phyloP scores from a whole-genome alignment of 257 asterid genomes.

The Osmanthus fragrans region DNA sequence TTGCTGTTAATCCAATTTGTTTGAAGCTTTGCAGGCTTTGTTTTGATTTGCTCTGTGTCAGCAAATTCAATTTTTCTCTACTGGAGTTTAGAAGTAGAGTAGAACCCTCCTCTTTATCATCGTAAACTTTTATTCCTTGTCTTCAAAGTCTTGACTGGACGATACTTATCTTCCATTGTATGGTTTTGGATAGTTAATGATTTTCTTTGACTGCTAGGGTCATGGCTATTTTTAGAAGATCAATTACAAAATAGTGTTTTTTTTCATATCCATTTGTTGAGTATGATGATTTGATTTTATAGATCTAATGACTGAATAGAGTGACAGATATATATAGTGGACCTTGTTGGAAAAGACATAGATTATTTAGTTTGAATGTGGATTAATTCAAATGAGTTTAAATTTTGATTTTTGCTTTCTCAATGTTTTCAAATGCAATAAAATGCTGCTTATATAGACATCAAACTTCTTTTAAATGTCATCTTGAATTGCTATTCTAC shows the following conservation, averaged over 20 bases:
- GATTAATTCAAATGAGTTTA: no score
- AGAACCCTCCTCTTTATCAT: slow-evolving; percentile 33
- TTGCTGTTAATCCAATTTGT: slow-evolving; percentile 20
- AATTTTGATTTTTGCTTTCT: no score
- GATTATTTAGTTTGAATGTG: no score
- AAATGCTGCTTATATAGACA: no score
- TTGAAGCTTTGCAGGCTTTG: slow-evolving; percentile 21
- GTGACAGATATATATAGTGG: no score
- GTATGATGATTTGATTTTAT: neutral
- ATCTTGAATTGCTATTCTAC: no score
- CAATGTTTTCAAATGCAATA: no score
- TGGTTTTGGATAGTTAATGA: neutral
- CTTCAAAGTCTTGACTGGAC: slow-evolving; percentile 31
- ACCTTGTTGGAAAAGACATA: no score
- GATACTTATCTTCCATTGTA: slow-evolving; percentile 8
- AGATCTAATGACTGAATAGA: no score
- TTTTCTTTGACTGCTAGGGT: neutral
- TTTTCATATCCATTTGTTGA: neutral
- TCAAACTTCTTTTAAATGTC: no score
- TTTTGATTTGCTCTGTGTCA: slow-evolving; percentile 31
- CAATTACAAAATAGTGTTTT: neutral
- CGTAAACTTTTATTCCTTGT: slow-evolving; percentile 27
- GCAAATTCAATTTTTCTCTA: slow-evolving; percentile 39
- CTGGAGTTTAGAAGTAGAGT: slow-evolving; percentile 55
- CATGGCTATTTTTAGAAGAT: neutral